Evolutionary conservation across 1,284 basidiomycete species (phyloP), one percentile per base, ranked within the genome.

Genomic region (Tilletia setariae): DNA sequence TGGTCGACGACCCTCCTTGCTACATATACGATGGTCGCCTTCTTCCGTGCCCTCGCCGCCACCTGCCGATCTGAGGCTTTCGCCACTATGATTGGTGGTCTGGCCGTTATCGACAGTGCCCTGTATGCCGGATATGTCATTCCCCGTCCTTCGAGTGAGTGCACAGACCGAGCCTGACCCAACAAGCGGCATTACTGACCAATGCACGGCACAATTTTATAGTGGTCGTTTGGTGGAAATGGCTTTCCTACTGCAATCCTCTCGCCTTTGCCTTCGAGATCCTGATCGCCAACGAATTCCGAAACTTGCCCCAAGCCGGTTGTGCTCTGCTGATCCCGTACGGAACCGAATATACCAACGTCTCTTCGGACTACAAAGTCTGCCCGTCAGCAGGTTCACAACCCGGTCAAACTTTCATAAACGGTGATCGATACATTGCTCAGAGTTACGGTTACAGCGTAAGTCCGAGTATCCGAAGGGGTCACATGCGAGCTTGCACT

Each of bases 241-340:
- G 78, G 78, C 74, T 80, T 11, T 71, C 68, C 1, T 80, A 80
- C 71, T 73, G 71, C 72, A 80, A 80, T 62, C 78, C 78, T 0
- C 66, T 80, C 40, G 67, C 74, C 1, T 80, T 74, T 62, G 74
- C 66, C 16, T 80, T 78, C 66, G 77, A 79, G 66, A 69, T 74
- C n/a, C 62, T 80, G 42, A 67, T 80, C 21, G 66, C 74, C 19
- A 80, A 80, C 72, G 78, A 80, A 59, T 79, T 76, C 70, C 70
- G 76, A 19, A 66, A 47, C 2, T 68, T 75, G 68, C 25, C 56
- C 21, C 62, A 69, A 43, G 69, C 78, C 7, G 65, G 69, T 4
- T 80, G 78, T 46, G 68, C 67, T 3, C 46, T 61, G 44, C 28
- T 73, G 30, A 59, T 79, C 42, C 78, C 78, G 0, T 32, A 66